phyloP scores from a whole-genome alignment of 495 filamentous ascomycete species.

The Hypoxylon cercidicola region DNA sequence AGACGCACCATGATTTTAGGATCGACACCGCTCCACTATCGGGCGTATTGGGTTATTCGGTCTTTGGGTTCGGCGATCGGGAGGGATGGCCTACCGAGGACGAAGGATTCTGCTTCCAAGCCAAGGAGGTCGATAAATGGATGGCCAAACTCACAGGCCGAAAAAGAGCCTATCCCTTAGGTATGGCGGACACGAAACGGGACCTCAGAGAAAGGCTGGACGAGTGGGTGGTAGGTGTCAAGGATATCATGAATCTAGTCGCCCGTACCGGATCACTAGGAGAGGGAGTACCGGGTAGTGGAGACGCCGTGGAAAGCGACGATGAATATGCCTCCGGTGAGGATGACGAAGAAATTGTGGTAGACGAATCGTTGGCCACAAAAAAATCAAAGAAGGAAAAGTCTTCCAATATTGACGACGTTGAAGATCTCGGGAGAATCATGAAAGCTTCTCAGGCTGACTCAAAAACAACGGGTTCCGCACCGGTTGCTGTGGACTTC shows the following conservation, averaged over 20 bases:
- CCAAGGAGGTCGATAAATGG: slow-evolving; percentile 90
- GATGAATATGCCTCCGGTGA: slow-evolving; percentile 70
- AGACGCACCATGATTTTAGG: slow-evolving; percentile 95
- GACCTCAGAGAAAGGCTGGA: slow-evolving; percentile 70
- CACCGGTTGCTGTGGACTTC: slow-evolving; percentile 84
- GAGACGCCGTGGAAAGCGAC: slow-evolving; percentile 84
- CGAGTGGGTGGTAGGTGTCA: slow-evolving; percentile 82
- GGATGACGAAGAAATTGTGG: slow-evolving; percentile 68
- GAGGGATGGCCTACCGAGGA: slow-evolving; percentile 91
- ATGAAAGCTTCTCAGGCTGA: slow-evolving; percentile 61
- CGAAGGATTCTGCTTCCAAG: slow-evolving; percentile 92
- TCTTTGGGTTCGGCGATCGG: slow-evolving; percentile 92
- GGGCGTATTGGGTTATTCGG: slow-evolving; percentile 81
- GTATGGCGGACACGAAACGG: slow-evolving; percentile 84
- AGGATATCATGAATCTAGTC: slow-evolving; percentile 73
- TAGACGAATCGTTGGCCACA: slow-evolving; percentile 51
- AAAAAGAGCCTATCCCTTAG: slow-evolving; percentile 83
- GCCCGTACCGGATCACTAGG: slow-evolving; percentile 71
- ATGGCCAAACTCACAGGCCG: slow-evolving; percentile 88
- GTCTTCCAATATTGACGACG: slow-evolving; percentile 69
- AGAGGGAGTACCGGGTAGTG: slow-evolving; percentile 83
- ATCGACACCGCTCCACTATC: slow-evolving; percentile 89
- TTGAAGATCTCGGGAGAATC: slow-evolving; percentile 83
- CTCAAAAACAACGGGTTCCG: slow-evolving; percentile 42
- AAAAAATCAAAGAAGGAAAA: slow-evolving; percentile 44